phyloP scores from a whole-genome alignment of 208 protist genomes.

The Trypanosoma rangeli region DNA sequence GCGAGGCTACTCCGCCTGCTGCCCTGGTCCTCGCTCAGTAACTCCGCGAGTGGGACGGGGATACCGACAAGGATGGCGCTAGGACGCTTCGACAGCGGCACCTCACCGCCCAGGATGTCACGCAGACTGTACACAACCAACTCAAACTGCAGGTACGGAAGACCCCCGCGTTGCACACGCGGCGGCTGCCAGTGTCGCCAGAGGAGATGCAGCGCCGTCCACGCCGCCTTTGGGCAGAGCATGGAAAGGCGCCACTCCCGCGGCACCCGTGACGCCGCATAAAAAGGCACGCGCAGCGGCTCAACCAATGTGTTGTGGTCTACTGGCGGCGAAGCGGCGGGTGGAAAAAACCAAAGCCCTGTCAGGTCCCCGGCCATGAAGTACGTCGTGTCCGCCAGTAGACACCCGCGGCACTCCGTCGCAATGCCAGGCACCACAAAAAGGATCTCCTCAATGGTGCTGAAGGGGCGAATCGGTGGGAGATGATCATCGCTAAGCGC shows the following conservation, averaged over 20 bases:
- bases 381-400: slow-evolving; percentile 86
- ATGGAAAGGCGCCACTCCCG: slow-evolving; percentile 55
- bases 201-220: slow-evolving; percentile 34
- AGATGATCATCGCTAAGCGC: slow-evolving; percentile 17
- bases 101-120: slow-evolving; percentile 48
- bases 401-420: slow-evolving; percentile 82
- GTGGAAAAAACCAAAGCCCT: slow-evolving; percentile 49
- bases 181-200: slow-evolving; percentile 27
- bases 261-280: slow-evolving; percentile 40
- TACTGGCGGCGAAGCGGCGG: slow-evolving; percentile 15
- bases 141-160: slow-evolving; percentile 49
- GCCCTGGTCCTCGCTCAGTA: slow-evolving; percentile 30
- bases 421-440: slow-evolving; percentile 86
- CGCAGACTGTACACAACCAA: slow-evolving; percentile 67
- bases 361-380: slow-evolving; percentile 81
- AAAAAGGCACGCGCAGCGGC: slow-evolving; percentile 58
- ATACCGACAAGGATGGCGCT: slow-evolving; percentile 54
- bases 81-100: slow-evolving; percentile 50
- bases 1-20: background rate
- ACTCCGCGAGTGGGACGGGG: slow-evolving; percentile 30
- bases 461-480: slow-evolving; percentile 68
- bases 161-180: background rate
- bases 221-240: slow-evolving; percentile 61
- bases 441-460: slow-evolving; percentile 85
- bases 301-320: slow-evolving; percentile 35